phyloP scores from a whole-genome alignment of 2,329 filamentous ascomycete species.

The Raffaelea albimanens region DNA sequence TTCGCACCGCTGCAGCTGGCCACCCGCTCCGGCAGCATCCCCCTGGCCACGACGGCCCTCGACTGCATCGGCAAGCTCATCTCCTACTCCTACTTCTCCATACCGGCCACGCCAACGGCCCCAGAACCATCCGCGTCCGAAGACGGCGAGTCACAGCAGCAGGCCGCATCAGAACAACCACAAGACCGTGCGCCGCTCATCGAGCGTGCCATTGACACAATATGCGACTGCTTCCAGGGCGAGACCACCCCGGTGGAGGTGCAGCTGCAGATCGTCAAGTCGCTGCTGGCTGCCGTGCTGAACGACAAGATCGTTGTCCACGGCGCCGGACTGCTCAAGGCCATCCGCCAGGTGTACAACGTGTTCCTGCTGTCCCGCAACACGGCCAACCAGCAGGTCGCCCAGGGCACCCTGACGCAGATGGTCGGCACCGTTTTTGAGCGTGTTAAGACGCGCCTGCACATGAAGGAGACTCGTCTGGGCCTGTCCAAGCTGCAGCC shows the following conservation, averaged over 20 bases:
- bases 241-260: conserved; percentile 88
- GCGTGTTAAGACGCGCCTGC: conserved; percentile 75
- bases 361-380: conserved; percentile 94
- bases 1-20: conserved; percentile 88
- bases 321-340: conserved; percentile 89
- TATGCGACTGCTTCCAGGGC: conserved; percentile 98
- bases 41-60: conserved; percentile 79
- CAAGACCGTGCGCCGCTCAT: conserved; percentile 64
- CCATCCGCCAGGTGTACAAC: conserved; percentile 96
- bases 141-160: conserved; percentile 17
- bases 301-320: conserved; percentile 99
- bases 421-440: conserved; percentile 99
- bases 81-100: conserved; percentile 95
- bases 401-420: conserved; percentile 91
- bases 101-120: conserved; percentile 39
- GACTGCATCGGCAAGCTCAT: conserved; percentile 99
- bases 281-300: conserved; percentile 83
- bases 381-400: conserved; percentile 90
- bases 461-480: conserved; percentile 74
- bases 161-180: conserved; percentile 25
- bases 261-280: conserved; percentile 97
- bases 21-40: conserved; percentile 74
- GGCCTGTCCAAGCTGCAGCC: conserved; percentile 43
- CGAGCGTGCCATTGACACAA: conserved; percentile 95
- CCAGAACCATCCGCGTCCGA: conserved; percentile 15